A percentile compares a stretch with the other conserved stretches of the same genome.
Evolutionary conservation across 495 filamentous ascomycete species (phyloP).

Genomic region (Xylaria grammica): DNA sequence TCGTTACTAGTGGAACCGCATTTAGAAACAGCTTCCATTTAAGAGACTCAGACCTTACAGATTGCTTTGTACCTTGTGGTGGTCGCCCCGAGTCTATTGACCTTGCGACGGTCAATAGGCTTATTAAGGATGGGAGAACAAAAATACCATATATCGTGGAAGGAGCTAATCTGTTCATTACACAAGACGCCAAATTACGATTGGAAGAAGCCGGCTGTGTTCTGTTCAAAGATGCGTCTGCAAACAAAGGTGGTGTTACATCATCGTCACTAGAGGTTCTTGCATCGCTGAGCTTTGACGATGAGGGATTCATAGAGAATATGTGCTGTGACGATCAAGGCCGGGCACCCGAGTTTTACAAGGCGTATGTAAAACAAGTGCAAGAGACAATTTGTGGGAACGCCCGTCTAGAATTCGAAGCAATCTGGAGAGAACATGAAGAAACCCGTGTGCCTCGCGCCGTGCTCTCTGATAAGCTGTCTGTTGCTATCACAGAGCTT

Average conservation of each 20-base stretch:
- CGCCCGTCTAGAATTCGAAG: slow-evolving; percentile 92
- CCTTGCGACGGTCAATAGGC: slow-evolving; percentile 78
- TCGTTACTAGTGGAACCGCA: slow-evolving; percentile 85
- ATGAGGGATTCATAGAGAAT: slow-evolving; percentile 82
- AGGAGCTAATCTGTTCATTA: slow-evolving; percentile 98
- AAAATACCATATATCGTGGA: slow-evolving; percentile 94
- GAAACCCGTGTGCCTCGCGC: slow-evolving; percentile 78
- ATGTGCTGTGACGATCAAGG: slow-evolving; percentile 88
- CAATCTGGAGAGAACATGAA: slow-evolving; percentile 94
- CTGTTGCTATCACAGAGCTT: slow-evolving; percentile 87
- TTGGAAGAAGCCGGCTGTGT: slow-evolving; percentile 93
- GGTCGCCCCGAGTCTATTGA: slow-evolving; percentile 97
- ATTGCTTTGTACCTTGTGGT: slow-evolving; percentile 94
- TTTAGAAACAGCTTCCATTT: slow-evolving; percentile 99
- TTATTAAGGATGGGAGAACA: slow-evolving; percentile 84
- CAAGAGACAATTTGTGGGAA: slow-evolving; percentile 89
- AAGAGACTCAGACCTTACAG: slow-evolving; percentile 73
- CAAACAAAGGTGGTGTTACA: slow-evolving; percentile 98
- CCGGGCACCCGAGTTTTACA: slow-evolving; percentile 85
- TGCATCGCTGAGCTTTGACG: slow-evolving; percentile 91
- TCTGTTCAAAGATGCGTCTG: slow-evolving; percentile 95
- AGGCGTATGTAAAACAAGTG: slow-evolving; percentile 88
- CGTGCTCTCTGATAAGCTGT: slow-evolving; percentile 85
- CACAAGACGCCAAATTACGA: slow-evolving; percentile 94
- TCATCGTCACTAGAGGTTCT: slow-evolving; percentile 97